Evolutionary conservation across 1,139 yeast genomes (phyloP), one percentile per base, ranked within the genome.

Genomic region (Scheffersomyces segobiensis): DNA sequence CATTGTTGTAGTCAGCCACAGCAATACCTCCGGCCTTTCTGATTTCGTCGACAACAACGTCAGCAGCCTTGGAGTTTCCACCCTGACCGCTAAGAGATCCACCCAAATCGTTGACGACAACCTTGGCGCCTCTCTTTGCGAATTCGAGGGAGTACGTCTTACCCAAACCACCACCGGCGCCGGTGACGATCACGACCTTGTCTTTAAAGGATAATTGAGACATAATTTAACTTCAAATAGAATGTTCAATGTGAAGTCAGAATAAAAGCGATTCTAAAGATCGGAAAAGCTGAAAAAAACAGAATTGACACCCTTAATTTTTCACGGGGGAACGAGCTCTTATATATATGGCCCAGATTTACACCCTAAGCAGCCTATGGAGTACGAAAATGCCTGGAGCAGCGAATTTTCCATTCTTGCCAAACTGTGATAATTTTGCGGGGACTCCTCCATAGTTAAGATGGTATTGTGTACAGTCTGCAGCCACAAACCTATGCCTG

Each of bases 111-210:
- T 95, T 95, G 17, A 95, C 98, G 54, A 95, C 97, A 53, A 88
- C 89, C 70, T 86, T 87, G 63, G 98, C 99, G 52, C 98, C 98
- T 68, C 97, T 82, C 63, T 87, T 81, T 56, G 97, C 98, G 75
- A 84, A 93, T 67, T 89, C 93, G 50, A 91, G 78, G 22, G 98
- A 97, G 75, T 95, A 95, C 56, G 87, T 87, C 71, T 84, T 89
- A 50, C 99, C 99, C 56, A 95, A 84, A 50, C 98, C 99, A 67
- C 98, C 98, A 64, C 99, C 99, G 55, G 98, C 96, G 53, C 98
- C 99, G 59, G 98, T 95, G 73, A 95, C 87, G 63, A 93, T 85
- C 47, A 92, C 98, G 55, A 93, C 98, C 72, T 89, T 87, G 69
- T 87, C 92, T 67, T 90, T 89, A 69, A 87, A 91, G 20, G 80